Percentiles rank a stretch among this genome's conserved stretches.
Conservation (phyloP, 106 monocot species). For the Dendrobium huoshanense region DNA sequence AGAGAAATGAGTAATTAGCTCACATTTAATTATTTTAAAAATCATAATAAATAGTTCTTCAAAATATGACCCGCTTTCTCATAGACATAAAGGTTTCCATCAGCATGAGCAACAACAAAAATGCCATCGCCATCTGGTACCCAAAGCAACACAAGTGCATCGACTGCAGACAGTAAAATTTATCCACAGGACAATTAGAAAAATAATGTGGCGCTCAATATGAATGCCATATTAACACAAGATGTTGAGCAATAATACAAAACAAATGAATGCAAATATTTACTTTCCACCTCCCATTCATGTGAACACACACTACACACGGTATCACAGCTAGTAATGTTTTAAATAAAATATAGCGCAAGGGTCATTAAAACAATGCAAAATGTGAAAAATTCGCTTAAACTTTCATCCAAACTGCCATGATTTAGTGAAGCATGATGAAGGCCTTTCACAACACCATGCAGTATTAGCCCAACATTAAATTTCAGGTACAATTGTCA, state of each 20-base stretch:
- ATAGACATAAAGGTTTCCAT: constrained; percentile 93
- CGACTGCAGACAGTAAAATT: constrained; percentile 46
- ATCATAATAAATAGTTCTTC: neutral
- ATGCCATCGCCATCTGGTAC: constrained; percentile 71
- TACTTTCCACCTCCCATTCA: neutral
- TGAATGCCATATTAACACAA: neutral
- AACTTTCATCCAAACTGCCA: neutral
- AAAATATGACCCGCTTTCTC: constrained; percentile 53
- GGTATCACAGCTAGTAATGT: neutral
- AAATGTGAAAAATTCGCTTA: neutral
- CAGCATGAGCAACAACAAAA: constrained; percentile 84
- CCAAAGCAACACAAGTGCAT: constrained; percentile 70
- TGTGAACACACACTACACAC: neutral
- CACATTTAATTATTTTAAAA: neutral
- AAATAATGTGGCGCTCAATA: neutral
- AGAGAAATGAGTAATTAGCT: constrained; percentile 4
- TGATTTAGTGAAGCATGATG: neutral
- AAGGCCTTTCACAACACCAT: neutral
- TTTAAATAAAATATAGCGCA: neutral
- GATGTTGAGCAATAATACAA: neutral
- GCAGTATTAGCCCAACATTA: neutral
- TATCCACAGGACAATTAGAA: neutral
- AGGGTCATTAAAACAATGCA: neutral
- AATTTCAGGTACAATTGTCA: neutral
- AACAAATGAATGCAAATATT: neutral